Evolutionary conservation across 2,329 filamentous ascomycete genomes (phyloP).

Genomic region (Pseudocercospora cruenta): DNA sequence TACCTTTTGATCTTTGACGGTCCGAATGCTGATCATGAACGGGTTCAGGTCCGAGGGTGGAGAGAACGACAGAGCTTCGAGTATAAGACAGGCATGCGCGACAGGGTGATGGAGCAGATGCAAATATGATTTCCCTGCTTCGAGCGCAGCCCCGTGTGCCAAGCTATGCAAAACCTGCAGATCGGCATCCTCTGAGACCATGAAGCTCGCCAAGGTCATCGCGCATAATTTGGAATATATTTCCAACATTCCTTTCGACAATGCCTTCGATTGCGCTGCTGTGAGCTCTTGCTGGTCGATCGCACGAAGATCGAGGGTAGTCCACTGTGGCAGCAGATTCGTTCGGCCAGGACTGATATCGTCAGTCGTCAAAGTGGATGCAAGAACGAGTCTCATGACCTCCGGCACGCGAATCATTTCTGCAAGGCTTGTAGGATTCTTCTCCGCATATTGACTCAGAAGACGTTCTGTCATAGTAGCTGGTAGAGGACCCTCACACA

Average conservation of each 20-base stretch:
- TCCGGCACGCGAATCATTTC: slow-evolving; percentile 4
- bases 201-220: neutral
- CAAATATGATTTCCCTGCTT: neutral
- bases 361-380: neutral
- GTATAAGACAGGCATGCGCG: neutral
- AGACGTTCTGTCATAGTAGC: neutral
- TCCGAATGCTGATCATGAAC: neutral
- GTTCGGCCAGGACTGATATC: neutral
- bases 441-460: neutral
- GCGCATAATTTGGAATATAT: slow-evolving; percentile 5
- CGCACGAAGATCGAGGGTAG: neutral
- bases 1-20: neutral
- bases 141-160: neutral
- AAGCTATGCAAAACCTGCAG: neutral
- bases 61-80: neutral
- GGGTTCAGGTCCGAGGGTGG: neutral
- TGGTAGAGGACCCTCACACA: neutral
- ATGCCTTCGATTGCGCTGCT: neutral
- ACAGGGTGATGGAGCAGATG: neutral
- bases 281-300: neutral
- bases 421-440: neutral
- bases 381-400: neutral
- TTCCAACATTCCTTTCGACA: neutral
- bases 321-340: neutral
- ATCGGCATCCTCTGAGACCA: neutral